Percentiles rank a stretch among this genome's conserved stretches.
Evolutionary conservation across 805 yeast genomes (phyloP).

Genomic region (Torulaspora maleeae): DNA sequence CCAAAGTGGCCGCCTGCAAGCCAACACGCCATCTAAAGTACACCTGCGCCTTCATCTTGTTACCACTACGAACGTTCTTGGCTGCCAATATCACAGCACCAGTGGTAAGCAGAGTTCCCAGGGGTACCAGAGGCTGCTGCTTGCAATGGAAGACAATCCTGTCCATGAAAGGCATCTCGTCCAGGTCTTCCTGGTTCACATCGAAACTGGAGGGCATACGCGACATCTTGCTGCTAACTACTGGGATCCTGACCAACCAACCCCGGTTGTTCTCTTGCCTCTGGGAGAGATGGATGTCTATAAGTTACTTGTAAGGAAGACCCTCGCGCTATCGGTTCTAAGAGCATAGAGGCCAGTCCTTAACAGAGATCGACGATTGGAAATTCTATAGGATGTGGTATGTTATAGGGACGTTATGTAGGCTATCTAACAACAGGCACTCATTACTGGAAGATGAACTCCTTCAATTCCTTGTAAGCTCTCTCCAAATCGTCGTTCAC

Average conservation of each 20-base stretch:
- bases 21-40: constrained; percentile 90
- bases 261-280: background rate
- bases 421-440: background rate
- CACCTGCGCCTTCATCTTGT: constrained; percentile 68
- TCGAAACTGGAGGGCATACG: constrained; percentile 36
- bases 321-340: constrained; percentile 2
- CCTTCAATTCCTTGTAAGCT: constrained; percentile 78
- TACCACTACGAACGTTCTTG: constrained; percentile 65
- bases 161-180: constrained; percentile 46
- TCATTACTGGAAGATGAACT: constrained; percentile 54
- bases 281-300: background rate
- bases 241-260: too few species aligned
- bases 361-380: background rate
- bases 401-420: background rate
- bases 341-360: background rate
- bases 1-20: constrained; percentile 76
- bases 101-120: constrained; percentile 73
- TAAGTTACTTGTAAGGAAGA: background rate
- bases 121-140: constrained; percentile 85
- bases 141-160: constrained; percentile 59
- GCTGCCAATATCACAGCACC: constrained; percentile 81
- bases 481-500: constrained; percentile 89
- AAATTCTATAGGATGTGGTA: background rate
- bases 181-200: constrained; percentile 25
- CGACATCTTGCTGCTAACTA: constrained; percentile 7